phyloP scores from a whole-genome alignment of 2,329 filamentous ascomycete species.

The Ophidiomyces ophidiicola region DNA sequence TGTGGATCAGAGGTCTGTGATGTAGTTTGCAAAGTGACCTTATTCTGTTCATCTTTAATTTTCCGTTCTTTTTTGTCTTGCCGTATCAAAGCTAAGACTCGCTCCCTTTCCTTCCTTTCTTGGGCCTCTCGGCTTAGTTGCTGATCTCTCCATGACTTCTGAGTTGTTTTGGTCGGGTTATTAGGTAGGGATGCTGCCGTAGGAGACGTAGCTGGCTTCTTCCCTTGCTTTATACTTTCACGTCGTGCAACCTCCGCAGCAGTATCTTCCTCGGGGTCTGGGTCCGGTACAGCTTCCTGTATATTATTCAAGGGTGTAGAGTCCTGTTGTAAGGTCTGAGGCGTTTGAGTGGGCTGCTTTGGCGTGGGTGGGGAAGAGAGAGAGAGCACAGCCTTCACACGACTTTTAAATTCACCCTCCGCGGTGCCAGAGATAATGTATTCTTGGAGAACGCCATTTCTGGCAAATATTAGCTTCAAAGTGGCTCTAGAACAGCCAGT shows the following conservation, averaged over 20 bases:
- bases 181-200: neutral
- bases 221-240: constrained; percentile 20
- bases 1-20: constrained; percentile 8
- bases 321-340: neutral
- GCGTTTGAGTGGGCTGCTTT: neutral
- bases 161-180: constrained; percentile 28
- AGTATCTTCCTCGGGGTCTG: constrained; percentile 12
- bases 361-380: constrained; percentile 10
- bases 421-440: constrained; percentile 55
- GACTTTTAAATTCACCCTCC: constrained; percentile 54
- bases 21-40: constrained; percentile 21
- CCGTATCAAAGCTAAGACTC: constrained; percentile 63
- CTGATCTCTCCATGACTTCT: constrained; percentile 41
- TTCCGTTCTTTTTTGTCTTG: constrained; percentile 60
- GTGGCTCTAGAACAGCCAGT: neutral
- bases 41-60: constrained; percentile 42
- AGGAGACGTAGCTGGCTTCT: constrained; percentile 10
- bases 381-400: constrained; percentile 37
- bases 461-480: constrained; percentile 25
- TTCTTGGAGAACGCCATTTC: constrained; percentile 64
- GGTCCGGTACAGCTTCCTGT: constrained; percentile 1
- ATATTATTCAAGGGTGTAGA: constrained; percentile 1
- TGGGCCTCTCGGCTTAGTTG: constrained; percentile 53
- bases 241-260: constrained; percentile 16
- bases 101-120: constrained; percentile 54